These are phyloP conservation scores for Aureobasidium uvarum DNA, from an alignment of 2,329 filamentous ascomycete species.

Conservation along the genomic window DNA sequence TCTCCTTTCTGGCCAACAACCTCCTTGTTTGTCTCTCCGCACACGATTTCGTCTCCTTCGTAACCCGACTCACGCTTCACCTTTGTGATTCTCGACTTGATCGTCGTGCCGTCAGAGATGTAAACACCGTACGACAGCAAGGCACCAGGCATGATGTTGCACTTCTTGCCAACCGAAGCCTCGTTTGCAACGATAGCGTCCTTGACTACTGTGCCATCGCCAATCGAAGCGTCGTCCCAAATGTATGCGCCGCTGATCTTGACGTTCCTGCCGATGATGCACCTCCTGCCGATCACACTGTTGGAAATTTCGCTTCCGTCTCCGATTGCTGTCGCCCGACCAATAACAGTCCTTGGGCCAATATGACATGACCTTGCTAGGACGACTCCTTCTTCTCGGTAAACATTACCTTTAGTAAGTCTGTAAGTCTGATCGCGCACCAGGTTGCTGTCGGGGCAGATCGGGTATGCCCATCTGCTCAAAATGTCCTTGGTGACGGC, in stretches of 20 bases:
- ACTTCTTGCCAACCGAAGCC: constrained; percentile 67
- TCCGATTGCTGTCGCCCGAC: constrained; percentile 71
- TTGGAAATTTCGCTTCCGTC: constrained; percentile 67
- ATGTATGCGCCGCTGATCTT: constrained; percentile 76
- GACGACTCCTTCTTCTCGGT: constrained; percentile 74
- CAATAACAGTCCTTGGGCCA: constrained; percentile 69
- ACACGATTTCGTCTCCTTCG: constrained; percentile 41
- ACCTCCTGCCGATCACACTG: constrained; percentile 79
- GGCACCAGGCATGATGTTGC: constrained; percentile 67
- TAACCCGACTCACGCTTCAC: constrained; percentile 49
- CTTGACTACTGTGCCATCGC: constrained; percentile 68
- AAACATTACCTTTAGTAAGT: constrained; percentile 66
- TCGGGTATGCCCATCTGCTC: constrained; percentile 80
- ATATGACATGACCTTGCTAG: constrained; percentile 70
- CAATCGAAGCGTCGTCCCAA: constrained; percentile 80
- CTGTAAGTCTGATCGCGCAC: constrained; percentile 74
- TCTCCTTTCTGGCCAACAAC: constrained; percentile 60
- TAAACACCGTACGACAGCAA: constrained; percentile 76
- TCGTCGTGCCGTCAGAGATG: constrained; percentile 61
- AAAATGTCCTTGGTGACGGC: constrained; percentile 84
- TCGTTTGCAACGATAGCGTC: constrained; percentile 74
- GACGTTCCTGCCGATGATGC: constrained; percentile 82
- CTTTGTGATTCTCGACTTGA: constrained; percentile 48
- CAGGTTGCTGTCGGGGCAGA: constrained; percentile 86
- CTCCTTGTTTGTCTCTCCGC: constrained; percentile 46